phyloP scores from a whole-genome alignment of 2,329 filamentous ascomycete species.

The Xylariaceae sp. region DNA sequence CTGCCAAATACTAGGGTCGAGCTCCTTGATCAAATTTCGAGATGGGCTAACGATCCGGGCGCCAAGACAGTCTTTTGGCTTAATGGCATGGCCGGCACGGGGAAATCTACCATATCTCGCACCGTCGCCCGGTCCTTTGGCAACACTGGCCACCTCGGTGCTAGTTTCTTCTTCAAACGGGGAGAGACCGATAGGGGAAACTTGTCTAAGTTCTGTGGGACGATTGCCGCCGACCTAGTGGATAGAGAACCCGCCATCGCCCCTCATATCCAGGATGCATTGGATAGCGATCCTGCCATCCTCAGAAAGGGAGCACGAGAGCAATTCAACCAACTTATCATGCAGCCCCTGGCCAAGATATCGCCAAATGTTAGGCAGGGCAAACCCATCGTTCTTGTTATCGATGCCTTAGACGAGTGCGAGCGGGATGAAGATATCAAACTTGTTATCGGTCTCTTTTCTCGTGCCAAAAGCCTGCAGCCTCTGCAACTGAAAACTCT shows the following conservation, averaged over 20 bases:
- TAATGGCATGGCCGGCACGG: conserved; percentile 47
- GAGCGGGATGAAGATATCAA: background rate
- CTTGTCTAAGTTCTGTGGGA: conserved; percentile 4
- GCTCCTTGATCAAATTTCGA: conserved; percentile 39
- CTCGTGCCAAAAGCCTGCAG: background rate
- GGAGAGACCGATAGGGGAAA: conserved; percentile 6
- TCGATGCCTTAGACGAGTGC: conserved; percentile 18
- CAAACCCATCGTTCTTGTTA: background rate
- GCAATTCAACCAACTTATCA: conserved; percentile 14
- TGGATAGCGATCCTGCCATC: conserved; percentile 3
- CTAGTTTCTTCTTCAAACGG: conserved; percentile 52
- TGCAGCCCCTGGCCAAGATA: background rate
- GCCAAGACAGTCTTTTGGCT: conserved; percentile 45
- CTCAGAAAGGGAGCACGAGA: background rate
- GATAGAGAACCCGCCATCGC: background rate
- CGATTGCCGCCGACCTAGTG: conserved; percentile 10
- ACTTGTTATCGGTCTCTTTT: background rate
- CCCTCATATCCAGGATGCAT: background rate
- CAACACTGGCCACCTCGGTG: conserved; percentile 22
- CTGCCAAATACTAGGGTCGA: conserved; percentile 40
- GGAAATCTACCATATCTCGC: conserved; percentile 48
- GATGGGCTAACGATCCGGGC: conserved; percentile 37
- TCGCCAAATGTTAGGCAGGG: background rate
- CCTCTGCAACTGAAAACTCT: conserved; percentile 32
- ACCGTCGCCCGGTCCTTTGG: conserved; percentile 36